Evolutionary conservation across 1,284 basidiomycete genomes (phyloP).

Genomic region (Cystodermella granulosa): DNA sequence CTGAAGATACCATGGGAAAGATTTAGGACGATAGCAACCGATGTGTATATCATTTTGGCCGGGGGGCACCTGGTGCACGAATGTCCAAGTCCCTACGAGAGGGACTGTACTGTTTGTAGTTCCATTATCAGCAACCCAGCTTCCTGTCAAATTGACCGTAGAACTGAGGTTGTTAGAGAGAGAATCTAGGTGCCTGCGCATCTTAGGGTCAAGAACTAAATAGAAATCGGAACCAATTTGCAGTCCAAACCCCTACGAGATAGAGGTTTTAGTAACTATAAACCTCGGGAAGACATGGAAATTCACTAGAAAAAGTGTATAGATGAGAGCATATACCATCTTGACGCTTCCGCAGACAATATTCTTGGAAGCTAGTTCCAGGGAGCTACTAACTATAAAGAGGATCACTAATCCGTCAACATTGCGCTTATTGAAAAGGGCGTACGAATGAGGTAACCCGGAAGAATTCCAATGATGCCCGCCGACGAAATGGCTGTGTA

Average conservation of each 20-base stretch:
- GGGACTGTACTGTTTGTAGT: constrained; percentile 46
- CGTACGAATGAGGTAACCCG: constrained; percentile 77
- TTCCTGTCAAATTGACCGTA: constrained; percentile 57
- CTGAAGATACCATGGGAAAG: constrained; percentile 73
- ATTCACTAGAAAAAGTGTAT: constrained; percentile 73
- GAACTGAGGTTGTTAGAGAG: constrained; percentile 49
- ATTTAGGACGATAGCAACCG: constrained; percentile 66
- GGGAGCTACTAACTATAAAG: constrained; percentile 71
- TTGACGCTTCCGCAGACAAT: constrained; percentile 83
- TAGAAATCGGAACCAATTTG: constrained; percentile 85
- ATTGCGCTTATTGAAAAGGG: constrained; percentile 15
- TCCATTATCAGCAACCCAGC: constrained; percentile 62
- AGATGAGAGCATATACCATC: constrained; percentile 87
- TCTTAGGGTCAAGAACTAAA: constrained; percentile 65
- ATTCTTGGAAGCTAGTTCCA: constrained; percentile 84
- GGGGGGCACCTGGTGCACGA: constrained; percentile 52
- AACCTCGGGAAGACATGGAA: constrained; percentile 6
- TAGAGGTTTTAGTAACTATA: constrained; percentile 1
- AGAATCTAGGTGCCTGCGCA: constrained; percentile 50
- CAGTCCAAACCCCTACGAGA: constrained; percentile 71
- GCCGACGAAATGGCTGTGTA: constrained; percentile 83
- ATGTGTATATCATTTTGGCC: constrained; percentile 47
- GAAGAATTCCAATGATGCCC: constrained; percentile 75
- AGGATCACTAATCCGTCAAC: constrained; percentile 12
- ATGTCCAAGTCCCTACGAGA: constrained; percentile 69